Conservation (phyloP, 2,329 filamentous ascomycete species). For the Colletotrichum higginsianum region DNA sequence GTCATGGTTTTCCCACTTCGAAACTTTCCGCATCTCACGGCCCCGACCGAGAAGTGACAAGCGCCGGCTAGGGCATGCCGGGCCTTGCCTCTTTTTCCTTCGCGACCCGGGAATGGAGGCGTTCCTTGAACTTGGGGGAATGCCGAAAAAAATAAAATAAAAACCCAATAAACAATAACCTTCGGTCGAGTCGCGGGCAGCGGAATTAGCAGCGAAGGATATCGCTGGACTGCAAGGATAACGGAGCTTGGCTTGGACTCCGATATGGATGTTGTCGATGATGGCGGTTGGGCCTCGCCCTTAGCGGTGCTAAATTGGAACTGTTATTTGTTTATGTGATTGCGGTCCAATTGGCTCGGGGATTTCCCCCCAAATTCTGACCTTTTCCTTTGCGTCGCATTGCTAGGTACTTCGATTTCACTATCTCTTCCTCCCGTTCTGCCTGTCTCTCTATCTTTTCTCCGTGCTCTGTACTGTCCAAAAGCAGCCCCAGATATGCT, state of each 20-base stretch:
- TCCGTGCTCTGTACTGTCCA: too few species aligned
- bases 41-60: neutral
- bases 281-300: constrained; percentile 21
- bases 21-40: neutral
- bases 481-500: neutral
- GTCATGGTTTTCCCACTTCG: neutral
- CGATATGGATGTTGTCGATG: too few species aligned
- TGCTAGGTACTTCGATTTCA: neutral
- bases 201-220: neutral
- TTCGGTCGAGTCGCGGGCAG: neutral
- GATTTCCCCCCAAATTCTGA: too few species aligned
- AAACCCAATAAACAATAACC: neutral
- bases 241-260: constrained; percentile 1
- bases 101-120: neutral
- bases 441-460: neutral
- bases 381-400: neutral
- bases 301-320: constrained; percentile 4
- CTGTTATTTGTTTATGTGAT: constrained; percentile 2
- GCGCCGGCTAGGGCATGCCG: too few species aligned
- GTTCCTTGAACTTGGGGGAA: neutral
- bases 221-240: constrained; percentile 17
- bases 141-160: neutral
- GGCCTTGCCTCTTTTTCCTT: neutral
- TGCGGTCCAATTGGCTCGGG: neutral
- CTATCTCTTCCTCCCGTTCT: neutral